Evolutionary conservation across 768 basidiomycete species (phyloP).

Genomic region (Lentinus tigrinus): DNA sequence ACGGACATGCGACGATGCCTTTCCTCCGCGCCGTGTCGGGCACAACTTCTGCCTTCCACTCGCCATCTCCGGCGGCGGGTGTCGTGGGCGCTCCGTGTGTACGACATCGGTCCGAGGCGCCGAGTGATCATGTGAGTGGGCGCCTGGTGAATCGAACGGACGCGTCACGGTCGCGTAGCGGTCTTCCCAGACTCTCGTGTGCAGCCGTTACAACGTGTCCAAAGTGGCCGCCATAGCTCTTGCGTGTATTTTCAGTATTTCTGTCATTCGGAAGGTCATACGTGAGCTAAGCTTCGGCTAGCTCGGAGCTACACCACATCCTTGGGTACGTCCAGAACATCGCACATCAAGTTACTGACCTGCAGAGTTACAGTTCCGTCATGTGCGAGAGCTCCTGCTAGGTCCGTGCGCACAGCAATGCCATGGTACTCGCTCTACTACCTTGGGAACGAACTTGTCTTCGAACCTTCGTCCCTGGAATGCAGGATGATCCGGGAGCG

Average conservation of each 20-base stretch:
- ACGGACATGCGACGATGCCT: conserved; percentile 3
- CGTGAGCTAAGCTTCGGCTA: too few species aligned
- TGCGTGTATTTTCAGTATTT: too few species aligned
- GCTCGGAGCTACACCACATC: too few species aligned
- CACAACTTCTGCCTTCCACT: background rate
- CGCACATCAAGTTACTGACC: too few species aligned
- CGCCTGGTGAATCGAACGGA: background rate
- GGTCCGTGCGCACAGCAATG: background rate
- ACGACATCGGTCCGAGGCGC: background rate
- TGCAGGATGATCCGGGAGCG: conserved; percentile 14
- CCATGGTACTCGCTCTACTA: background rate
- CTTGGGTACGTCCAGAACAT: too few species aligned
- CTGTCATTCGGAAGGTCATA: too few species aligned
- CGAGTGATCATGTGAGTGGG: background rate
- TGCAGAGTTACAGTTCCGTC: too few species aligned
- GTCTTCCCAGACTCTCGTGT: background rate
- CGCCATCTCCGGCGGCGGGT: background rate
- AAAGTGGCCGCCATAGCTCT: too few species aligned
- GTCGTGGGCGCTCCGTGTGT: background rate
- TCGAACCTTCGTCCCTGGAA: conserved; percentile 1
- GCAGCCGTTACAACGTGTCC: background rate
- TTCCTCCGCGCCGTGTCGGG: background rate
- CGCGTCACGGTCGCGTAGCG: background rate
- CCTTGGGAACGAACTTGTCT: background rate
- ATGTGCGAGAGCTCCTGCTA: background rate